Evolutionary conservation across 2,329 filamentous ascomycete genomes (phyloP), one percentile per base, ranked within the genome.

Genomic region (Aspergillus niger): DNA sequence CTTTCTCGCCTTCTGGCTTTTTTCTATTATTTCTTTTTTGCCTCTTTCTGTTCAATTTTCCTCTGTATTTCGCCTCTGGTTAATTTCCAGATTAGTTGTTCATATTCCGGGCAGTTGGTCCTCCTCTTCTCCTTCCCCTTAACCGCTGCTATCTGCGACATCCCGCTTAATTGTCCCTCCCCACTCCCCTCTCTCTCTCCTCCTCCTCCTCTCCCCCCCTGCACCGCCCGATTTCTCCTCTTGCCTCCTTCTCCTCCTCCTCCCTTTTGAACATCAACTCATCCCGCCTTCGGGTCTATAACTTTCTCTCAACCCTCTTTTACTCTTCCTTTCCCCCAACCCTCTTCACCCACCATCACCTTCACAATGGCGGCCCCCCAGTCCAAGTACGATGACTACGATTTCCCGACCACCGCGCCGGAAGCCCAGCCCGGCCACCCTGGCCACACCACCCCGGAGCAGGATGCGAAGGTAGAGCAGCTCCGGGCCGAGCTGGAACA

Each of bases 341-440:
- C 58, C 49, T 57, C 48, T 56, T 44, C 41, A 44, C 24, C 48
- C 50, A 24, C 24, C 47, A n/a, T 38, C 39, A 59, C 61, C 61
- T 57, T 59, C 67, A 75, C 51, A 66, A 77, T 73, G 72, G 70
- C 70, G 49, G 63, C 70, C 68, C 79, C 92, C 71, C 89, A 96
- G 79, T 85, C 91, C 76, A 97, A 97, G 82, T 96, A 98, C 83
- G 95, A 98, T 81, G 78, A 96, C 82, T 98, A 95, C 80, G 93
- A 97, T 79, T 98, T 86, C 82, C 95, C 95, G 65, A 91, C 89
- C 66, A 89, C 86, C 64, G 87, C 91, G 50, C 86, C 90, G 58
- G 86, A 86, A 68, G 76, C 84, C 50, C 86, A 89, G 74, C 81
- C 83, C 70, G 95, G 95, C 67, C 92, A 97, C 78, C 89, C 94